Evolutionary conservation across 2,329 filamentous ascomycete genomes (phyloP).

Genomic region (Xenosphaeropsis pyriputrescens): DNA sequence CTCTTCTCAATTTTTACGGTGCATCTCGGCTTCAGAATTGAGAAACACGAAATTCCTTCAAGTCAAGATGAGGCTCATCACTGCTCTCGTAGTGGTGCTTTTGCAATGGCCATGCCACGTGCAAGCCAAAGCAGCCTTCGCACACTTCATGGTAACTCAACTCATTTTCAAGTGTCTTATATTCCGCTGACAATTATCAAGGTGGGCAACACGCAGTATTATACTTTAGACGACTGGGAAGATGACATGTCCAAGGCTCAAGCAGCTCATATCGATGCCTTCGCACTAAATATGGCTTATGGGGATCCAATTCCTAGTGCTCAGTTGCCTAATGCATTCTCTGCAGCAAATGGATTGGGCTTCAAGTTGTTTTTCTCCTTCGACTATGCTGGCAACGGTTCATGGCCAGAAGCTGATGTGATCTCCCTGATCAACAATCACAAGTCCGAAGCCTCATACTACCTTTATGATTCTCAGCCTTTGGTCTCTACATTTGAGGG

Average conservation of each 20-base stretch:
- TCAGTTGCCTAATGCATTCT: constrained; percentile 14
- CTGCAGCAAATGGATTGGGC: constrained; percentile 15
- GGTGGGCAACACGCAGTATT: constrained; percentile 13
- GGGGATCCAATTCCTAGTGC: constrained; percentile 5
- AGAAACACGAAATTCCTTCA: too few species aligned
- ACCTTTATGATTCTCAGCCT: constrained; percentile 18
- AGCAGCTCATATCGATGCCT: constrained; percentile 22
- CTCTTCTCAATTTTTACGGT: too few species aligned
- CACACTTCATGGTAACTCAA: background rate
- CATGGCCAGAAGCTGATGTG: constrained; percentile 15
- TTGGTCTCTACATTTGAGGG: constrained; percentile 36
- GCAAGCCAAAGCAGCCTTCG: background rate
- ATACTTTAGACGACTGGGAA: constrained; percentile 13
- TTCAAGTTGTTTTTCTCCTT: constrained; percentile 27
- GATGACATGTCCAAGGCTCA: constrained; percentile 21
- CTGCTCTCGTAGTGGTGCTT: too few species aligned
- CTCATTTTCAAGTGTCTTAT: background rate
- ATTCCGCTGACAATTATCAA: constrained; percentile 2
- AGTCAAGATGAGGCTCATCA: too few species aligned
- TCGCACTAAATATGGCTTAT: constrained; percentile 20
- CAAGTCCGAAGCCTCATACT: constrained; percentile 13
- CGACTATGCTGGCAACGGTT: constrained; percentile 19
- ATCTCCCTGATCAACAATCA: constrained; percentile 14
- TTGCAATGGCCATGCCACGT: too few species aligned
- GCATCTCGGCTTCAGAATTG: too few species aligned